Conservation (phyloP, 1,284 basidiomycete genomes). For the Ceratobasidium sp. region DNA sequence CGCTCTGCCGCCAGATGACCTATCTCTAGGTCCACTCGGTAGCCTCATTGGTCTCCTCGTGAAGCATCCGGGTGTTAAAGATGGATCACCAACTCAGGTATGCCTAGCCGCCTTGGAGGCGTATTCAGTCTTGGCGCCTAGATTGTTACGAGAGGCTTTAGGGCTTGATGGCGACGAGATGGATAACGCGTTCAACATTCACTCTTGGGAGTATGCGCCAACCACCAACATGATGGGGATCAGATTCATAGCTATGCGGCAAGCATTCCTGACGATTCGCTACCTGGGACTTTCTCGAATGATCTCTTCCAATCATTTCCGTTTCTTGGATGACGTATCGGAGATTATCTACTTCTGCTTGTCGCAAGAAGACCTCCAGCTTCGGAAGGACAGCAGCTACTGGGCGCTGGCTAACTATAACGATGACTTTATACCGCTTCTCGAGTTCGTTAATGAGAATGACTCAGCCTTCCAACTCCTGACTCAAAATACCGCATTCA, state of each 20-base stretch:
- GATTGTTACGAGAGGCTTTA: not conserved
- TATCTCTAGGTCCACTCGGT: not conserved
- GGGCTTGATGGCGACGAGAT: not conserved
- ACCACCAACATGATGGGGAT: not conserved
- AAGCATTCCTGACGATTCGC: not conserved
- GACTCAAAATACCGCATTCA: not conserved
- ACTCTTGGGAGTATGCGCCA: not conserved
- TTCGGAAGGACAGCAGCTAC: not conserved
- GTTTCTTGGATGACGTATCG: not conserved
- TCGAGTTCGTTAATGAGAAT: not conserved
- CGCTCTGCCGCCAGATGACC: not conserved
- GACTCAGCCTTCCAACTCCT: not conserved
- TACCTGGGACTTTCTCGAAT: not conserved
- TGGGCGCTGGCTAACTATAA: not conserved
- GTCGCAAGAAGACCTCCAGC: not conserved
- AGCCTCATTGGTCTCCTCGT: not conserved
- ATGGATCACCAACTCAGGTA: not conserved
- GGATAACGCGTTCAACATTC: not conserved
- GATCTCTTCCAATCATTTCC: not conserved
- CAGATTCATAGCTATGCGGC: not conserved
- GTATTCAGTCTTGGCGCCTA: not conserved
- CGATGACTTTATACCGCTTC: not conserved
- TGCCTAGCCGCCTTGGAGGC: not conserved
- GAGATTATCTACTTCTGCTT: not conserved
- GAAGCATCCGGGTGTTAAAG: not conserved